Evolutionary conservation across 805 yeast species (phyloP), one percentile per base, ranked within the genome.

Genomic region (Isabelozyma gotoi): DNA sequence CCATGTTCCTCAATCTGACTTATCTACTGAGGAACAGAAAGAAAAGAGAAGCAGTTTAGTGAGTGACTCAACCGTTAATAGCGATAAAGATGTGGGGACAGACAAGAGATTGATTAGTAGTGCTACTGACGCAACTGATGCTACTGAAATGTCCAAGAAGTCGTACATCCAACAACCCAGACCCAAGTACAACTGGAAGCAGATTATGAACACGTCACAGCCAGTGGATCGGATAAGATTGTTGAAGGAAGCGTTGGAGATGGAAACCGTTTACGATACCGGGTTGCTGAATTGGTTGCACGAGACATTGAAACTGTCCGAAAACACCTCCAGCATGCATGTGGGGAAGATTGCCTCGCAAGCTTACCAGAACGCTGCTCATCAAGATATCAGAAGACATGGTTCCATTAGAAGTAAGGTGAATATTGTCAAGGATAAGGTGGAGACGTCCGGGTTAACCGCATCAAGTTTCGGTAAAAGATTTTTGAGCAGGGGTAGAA

Each of bases 321-420:
- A 61, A 38, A 55, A 51, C 24, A 51, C 63, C 7, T 57, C 67
- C n/a, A 64, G 52, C 44, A 71, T 70, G 19, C 76, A 63, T 45
- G 67, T 76, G 39, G 82, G 82, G 0, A 71, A 71, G 15, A 76
- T 81, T 47, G 90, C 85, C 2, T 67, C 77, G 21, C 80, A 76
- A 42, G 89, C 88, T 1, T 84, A 82, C 58, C 81, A 79, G 32
- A 81, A 82, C 53, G 85, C 87, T 1, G 71, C 78, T 5, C 79
- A 78, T 52, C 75, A 70, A 48, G 80, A 80, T 41, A 65, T 75
- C 43, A 75, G 78, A 48, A 65, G 84, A 54, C 73, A 71, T 43
- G 70, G 68, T 42, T 74, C 78, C 19, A 69, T 78, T 5, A 71
- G 80, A 47, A 69, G 71, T 41, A 66, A 59, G 49, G 76, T 68